Percentiles rank a stretch among this genome's conserved stretches.
phyloP scores from a whole-genome alignment of 108 stramenopile genomes.

The Pseudonitzschia multistriata region DNA sequence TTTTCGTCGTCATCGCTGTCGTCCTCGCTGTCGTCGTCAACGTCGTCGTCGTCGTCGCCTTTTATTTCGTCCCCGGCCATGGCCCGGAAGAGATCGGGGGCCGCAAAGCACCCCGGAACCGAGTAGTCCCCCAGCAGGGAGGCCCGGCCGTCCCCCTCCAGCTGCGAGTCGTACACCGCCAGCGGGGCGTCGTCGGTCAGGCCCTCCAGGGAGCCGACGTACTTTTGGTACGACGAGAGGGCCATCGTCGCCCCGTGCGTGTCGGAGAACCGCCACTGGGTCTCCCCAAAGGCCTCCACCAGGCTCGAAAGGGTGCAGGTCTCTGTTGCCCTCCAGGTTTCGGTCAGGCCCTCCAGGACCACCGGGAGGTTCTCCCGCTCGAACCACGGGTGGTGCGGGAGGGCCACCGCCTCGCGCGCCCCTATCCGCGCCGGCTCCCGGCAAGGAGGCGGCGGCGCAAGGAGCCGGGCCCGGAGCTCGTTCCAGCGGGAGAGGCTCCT shows the following conservation, averaged over 20 bases:
- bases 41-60: not conserved
- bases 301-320: constrained; percentile 50
- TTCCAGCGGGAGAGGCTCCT: constrained; percentile 37
- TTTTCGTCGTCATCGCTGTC: constrained; percentile 30
- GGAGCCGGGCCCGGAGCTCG: constrained; percentile 23
- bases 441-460: constrained; percentile 21
- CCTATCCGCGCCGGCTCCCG: constrained; percentile 10
- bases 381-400: constrained; percentile 39
- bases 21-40: not conserved
- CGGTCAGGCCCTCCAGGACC: constrained; percentile 53
- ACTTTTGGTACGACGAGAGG: constrained; percentile 65
- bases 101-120: constrained; percentile 68
- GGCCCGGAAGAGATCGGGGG: constrained; percentile 65
- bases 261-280: constrained; percentile 73
- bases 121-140: constrained; percentile 53
- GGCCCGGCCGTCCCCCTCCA: constrained; percentile 51
- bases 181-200: constrained; percentile 74
- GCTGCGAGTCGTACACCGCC: constrained; percentile 81
- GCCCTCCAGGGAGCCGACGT: constrained; percentile 56
- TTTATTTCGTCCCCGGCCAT: constrained; percentile 15
- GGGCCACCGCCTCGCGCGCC: constrained; percentile 6
- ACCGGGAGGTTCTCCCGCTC: constrained; percentile 72
- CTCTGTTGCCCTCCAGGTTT: constrained; percentile 68
- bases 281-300: constrained; percentile 56
- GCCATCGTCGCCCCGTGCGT: constrained; percentile 77